A percentile compares a stretch with the other conserved stretches of the same genome.
These are phyloP conservation scores for Lasiosphaeria miniovina DNA, from an alignment of 495 filamentous ascomycete genomes.

Conservation along the genomic window DNA sequence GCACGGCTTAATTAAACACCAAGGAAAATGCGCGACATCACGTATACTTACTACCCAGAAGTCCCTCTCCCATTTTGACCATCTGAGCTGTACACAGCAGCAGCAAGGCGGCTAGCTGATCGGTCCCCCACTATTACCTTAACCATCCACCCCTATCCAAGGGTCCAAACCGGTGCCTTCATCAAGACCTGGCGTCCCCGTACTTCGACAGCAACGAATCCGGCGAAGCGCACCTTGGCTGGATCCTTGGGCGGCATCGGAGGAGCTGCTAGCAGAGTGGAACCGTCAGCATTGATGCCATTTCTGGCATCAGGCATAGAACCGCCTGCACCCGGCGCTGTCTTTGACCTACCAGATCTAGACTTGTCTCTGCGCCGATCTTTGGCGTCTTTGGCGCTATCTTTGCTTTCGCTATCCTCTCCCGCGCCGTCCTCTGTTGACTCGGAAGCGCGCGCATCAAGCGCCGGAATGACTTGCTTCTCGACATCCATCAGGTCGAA, in stretches of 20 bases:
- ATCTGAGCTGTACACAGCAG: no score
- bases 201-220: constrained; percentile 84
- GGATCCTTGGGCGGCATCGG: constrained; percentile 37
- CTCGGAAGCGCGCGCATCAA: constrained; percentile 56
- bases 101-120: no score
- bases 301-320: constrained; percentile 34
- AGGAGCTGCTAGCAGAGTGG: constrained; percentile 40
- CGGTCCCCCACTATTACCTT: no score
- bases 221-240: constrained; percentile 70
- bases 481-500: constrained; percentile 82
- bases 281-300: constrained; percentile 33
- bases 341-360: constrained; percentile 36
- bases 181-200: constrained; percentile 76
- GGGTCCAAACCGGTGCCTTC: constrained; percentile 86
- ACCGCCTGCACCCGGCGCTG: constrained; percentile 26
- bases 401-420: constrained; percentile 41
- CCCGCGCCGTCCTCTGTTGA: constrained; percentile 44
- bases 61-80: no score
- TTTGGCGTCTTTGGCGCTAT: constrained; percentile 38
- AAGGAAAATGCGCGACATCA: no score
- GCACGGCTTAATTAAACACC: no score
- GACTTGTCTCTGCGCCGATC: constrained; percentile 40
- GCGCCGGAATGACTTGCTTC: constrained; percentile 62
- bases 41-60: no score
- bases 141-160: constrained; percentile 30